Percentiles rank a stretch among this genome's conserved stretches.
These are phyloP conservation scores for Gynostemma pentaphyllum DNA, from an alignment of 306 rosid genomes.

Conservation along the genomic window DNA sequence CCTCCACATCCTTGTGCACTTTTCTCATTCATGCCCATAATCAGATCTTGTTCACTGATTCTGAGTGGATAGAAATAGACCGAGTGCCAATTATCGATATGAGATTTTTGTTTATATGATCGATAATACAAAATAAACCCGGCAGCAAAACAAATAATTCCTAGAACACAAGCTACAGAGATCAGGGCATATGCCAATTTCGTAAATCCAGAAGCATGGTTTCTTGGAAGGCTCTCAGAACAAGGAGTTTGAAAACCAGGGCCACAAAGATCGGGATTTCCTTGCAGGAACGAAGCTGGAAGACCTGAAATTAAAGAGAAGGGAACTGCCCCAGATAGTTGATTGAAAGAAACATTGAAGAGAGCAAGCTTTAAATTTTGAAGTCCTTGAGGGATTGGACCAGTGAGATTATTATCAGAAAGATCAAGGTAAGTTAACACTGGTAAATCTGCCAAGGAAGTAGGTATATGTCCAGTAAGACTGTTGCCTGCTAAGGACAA, in stretches of 20 bases:
- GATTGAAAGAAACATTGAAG: conserved; percentile 84
- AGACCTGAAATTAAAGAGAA: conserved; percentile 72
- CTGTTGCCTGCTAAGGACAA: conserved; percentile 73
- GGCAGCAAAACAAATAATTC: conserved; percentile 40
- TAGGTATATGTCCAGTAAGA: conserved; percentile 58
- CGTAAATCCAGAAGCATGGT: conserved; percentile 34
- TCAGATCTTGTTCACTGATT: conserved; percentile 71
- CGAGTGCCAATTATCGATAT: conserved; percentile 45
- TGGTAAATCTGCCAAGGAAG: conserved; percentile 70
- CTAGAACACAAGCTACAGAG: conserved; percentile 60
- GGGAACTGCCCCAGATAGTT: conserved; percentile 80
- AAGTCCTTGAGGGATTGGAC: conserved; percentile 75
- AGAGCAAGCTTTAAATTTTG: conserved; percentile 94
- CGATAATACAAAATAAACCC: conserved; percentile 47
- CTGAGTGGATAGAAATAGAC: conserved; percentile 91
- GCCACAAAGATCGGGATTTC: conserved; percentile 82
- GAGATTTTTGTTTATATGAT: conserved; percentile 33
- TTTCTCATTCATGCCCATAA: conserved; percentile 79
- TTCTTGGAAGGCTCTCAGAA: conserved; percentile 43
- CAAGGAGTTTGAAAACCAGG: conserved; percentile 67
- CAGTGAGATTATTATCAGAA: conserved; percentile 84
- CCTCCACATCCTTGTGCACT: conserved; percentile 51
- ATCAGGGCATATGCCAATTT: conserved; percentile 53
- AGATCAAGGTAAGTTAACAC: conserved; percentile 93
- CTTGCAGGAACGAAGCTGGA: conserved; percentile 93